Evolutionary conservation across 2,329 filamentous ascomycete species (phyloP).

Genomic region (Ascochyta viciae-villosae): DNA sequence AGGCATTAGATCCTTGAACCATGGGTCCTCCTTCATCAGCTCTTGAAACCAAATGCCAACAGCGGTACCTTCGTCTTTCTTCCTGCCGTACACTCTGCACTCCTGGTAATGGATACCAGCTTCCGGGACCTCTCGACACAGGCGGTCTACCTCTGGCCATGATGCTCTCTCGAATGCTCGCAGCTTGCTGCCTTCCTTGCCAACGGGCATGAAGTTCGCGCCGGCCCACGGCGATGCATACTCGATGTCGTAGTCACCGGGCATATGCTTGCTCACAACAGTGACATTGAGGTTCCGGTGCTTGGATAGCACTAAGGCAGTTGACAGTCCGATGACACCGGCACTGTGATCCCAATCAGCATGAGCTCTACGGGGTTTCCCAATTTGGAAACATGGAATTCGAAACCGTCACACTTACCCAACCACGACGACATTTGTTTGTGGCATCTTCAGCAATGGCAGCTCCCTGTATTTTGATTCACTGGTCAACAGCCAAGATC

Average conservation of each 20-base stretch:
- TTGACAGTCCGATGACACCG: slow-evolving; percentile 71
- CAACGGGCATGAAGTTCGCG: slow-evolving; percentile 74
- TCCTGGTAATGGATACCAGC: slow-evolving; percentile 80
- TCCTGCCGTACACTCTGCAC: slow-evolving; percentile 65
- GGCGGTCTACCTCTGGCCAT: slow-evolving; percentile 53
- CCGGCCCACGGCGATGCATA: slow-evolving; percentile 91
- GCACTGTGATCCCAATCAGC: slow-evolving; percentile 55
- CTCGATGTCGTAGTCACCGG: slow-evolving; percentile 89
- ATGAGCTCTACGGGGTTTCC: slow-evolving; percentile 3
- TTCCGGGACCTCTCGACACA: slow-evolving; percentile 70
- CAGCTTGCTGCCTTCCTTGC: slow-evolving; percentile 49
- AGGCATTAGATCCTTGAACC: slow-evolving; percentile 75
- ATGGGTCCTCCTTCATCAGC: slow-evolving; percentile 71
- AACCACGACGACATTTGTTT: slow-evolving; percentile 55
- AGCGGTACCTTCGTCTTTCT: slow-evolving; percentile 66
- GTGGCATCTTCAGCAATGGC: slow-evolving; percentile 14
- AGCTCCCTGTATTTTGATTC: background rate
- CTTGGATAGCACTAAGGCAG: slow-evolving; percentile 66
- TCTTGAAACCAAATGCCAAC: slow-evolving; percentile 69
- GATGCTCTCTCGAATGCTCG: slow-evolving; percentile 53
- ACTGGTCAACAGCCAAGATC: background rate
- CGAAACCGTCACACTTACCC: slow-evolving; percentile 49
- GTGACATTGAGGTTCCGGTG: slow-evolving; percentile 67
- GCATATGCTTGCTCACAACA: slow-evolving; percentile 85
- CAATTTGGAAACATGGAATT: slow-evolving; percentile 2